Evolutionary conservation across 2,329 filamentous ascomycete genomes (phyloP), one percentile per base, ranked within the genome.

Genomic region (Penicillium sp.): DNA sequence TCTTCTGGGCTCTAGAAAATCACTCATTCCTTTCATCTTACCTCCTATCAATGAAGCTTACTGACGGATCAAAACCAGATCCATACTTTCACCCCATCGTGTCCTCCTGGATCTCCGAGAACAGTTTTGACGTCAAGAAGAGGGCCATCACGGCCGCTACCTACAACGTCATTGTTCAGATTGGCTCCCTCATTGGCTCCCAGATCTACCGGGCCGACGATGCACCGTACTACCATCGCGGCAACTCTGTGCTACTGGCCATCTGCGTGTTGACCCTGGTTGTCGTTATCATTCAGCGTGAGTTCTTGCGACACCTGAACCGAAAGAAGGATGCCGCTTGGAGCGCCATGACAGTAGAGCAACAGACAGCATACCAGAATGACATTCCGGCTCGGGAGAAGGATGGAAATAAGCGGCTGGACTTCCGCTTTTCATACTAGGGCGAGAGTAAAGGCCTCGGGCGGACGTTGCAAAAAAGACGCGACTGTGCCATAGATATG

Each of bases 161-260:
- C 7, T 54, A 54, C 37, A 54, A 54, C 25, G 52, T 54, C 22
- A 43, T 54, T 19, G 52, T 54, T 4, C 52, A 54, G 25, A 26
- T 54, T 22, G 52, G 52, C 35, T 54, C 52, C 19, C 22, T 54
- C n/a, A 42, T 54, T 26, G 35, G 37, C 37, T 54, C 52, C 22
- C 52, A 85, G 65, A 83, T 85, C 59, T 85, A 85, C 65, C 78
- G 82, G 19, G 68, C 70, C 1, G 78, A 77, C 64, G 84, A 85
- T 55, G 70, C 73, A 0, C 83, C 83, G 0, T 85, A 84, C 69
- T 86, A 85, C 70, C 81, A 83, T 64, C 76, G 65, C 13, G 84
- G 84, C 3, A 85, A 87, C 72, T 82, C 76, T 11, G 80, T 85
- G 8, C 76, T 84, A 46, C 77, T 87, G 4, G 78, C 80, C 0